These are phyloP conservation scores for Cicer arietinum DNA, from an alignment of 306 rosid genomes.

Conservation along the genomic window DNA sequence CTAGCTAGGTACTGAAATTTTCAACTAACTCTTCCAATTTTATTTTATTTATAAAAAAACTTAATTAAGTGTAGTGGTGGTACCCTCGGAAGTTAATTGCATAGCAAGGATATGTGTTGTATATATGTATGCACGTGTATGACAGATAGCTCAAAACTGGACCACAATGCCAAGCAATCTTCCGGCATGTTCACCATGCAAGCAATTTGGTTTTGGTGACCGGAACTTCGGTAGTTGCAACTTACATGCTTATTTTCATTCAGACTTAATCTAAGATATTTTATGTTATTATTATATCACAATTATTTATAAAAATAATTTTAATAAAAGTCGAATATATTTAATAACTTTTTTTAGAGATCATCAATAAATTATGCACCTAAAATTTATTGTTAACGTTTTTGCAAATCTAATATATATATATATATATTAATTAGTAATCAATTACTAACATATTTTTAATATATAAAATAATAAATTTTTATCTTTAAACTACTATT, in stretches of 20 bases:
- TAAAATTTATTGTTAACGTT: too few relatives aligned
- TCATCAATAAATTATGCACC: too few relatives aligned
- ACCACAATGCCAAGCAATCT: slow-evolving; percentile 38
- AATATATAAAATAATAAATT: too few relatives aligned
- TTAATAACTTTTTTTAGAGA: too few relatives aligned
- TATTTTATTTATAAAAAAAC: background rate
- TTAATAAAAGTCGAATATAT: too few relatives aligned
- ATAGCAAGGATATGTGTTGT: slow-evolving; percentile 33
- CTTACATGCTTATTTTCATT: background rate
- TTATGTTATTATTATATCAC: too few relatives aligned
- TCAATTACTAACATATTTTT: too few relatives aligned
- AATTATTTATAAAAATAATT: too few relatives aligned
- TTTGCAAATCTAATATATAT: too few relatives aligned
- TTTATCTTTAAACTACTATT: too few relatives aligned
- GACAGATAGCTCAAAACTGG: slow-evolving; percentile 30
- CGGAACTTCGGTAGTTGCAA: slow-evolving; percentile 1
- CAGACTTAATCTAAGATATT: too few relatives aligned
- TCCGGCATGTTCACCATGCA: slow-evolving; percentile 34
- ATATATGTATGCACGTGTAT: slow-evolving; percentile 34
- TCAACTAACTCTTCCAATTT: slow-evolving; percentile 26
- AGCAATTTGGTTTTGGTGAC: slow-evolving; percentile 17
- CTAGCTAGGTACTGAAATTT: slow-evolving; percentile 10
- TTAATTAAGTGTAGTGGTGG: slow-evolving; percentile 10
- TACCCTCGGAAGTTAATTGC: slow-evolving; percentile 14
- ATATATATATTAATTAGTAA: too few relatives aligned